Evolutionary conservation across 208 protist genomes (phyloP).

Genomic region (Leishmania major): DNA sequence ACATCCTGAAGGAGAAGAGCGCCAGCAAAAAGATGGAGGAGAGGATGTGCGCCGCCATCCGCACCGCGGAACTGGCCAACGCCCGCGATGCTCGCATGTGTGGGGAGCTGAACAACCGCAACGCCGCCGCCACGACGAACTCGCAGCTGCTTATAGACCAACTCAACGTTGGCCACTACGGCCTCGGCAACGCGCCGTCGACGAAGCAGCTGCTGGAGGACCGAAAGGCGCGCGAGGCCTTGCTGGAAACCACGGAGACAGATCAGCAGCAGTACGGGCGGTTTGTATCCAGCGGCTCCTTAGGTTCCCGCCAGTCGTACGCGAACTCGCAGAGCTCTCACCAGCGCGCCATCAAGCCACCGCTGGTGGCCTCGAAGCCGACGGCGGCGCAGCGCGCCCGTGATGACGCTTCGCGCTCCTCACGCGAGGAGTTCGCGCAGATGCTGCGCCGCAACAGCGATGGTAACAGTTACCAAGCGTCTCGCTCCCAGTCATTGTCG

Average conservation of each 20-base stretch:
- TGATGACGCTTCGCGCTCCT: conserved; percentile 28
- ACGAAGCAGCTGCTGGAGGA: conserved; percentile 63
- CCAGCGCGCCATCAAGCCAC: conserved; percentile 30
- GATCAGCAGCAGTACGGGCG: conserved; percentile 33
- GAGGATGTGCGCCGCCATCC: conserved; percentile 42
- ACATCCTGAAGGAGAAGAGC: conserved; percentile 49
- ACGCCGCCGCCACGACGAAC: conserved; percentile 73
- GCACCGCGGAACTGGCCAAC: conserved; percentile 55
- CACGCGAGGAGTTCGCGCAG: conserved; percentile 20
- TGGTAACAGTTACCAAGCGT: conserved; percentile 36
- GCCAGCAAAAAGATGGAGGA: conserved; percentile 47
- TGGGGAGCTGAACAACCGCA: conserved; percentile 68
- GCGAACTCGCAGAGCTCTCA: conserved; percentile 30
- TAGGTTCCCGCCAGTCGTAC: conserved; percentile 25
- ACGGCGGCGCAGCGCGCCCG: conserved; percentile 39
- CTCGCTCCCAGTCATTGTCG: conserved; percentile 47
- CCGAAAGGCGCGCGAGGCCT: conserved; percentile 42
- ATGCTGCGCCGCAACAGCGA: conserved; percentile 29
- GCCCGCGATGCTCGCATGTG: conserved; percentile 59
- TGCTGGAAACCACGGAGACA: conserved; percentile 27
- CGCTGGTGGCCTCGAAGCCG: conserved; percentile 41
- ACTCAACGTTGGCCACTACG: conserved; percentile 84
- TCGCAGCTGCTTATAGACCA: conserved; percentile 68
- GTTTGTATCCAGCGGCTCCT: conserved; percentile 10
- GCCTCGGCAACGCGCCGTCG: conserved; percentile 58